Conservation (phyloP, 257 asterid species). For the Echium plantagineum region DNA sequence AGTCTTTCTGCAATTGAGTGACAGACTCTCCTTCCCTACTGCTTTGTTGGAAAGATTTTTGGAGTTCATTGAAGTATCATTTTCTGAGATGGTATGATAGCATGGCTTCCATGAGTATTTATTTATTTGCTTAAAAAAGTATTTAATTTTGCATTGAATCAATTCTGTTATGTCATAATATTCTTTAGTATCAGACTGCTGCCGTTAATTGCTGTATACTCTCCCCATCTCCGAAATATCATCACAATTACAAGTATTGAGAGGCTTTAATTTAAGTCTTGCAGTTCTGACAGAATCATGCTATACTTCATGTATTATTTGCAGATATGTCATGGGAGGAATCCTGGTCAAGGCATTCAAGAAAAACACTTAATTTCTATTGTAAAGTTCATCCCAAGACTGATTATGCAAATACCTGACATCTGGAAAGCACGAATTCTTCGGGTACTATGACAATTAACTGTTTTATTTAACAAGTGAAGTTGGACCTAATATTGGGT, state of each 20-base stretch:
- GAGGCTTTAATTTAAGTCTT: too few species aligned
- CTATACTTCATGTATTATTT: constrained; percentile 4
- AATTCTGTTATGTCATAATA: background rate
- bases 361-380: constrained; percentile 66
- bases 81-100: constrained; percentile 45
- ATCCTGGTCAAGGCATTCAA: constrained; percentile 31
- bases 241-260: too few species aligned
- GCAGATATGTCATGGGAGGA: constrained; percentile 38
- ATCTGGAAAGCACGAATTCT: constrained; percentile 65
- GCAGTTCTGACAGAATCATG: background rate
- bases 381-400: constrained; percentile 58
- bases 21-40: constrained; percentile 32
- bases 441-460: constrained; percentile 36
- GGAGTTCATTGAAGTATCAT: constrained; percentile 60
- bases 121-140: background rate
- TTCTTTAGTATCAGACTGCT: too few species aligned
- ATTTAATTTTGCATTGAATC: background rate
- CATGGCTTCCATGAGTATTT: background rate
- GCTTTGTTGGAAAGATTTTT: constrained; percentile 54
- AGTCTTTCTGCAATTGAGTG: constrained; percentile 54
- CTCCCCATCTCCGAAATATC: too few species aligned
- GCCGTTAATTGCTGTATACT: too few species aligned
- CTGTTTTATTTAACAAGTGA: background rate
- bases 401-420: constrained; percentile 38
- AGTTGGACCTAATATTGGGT: background rate